Evolutionary conservation across 1,284 basidiomycete species (phyloP).

Genomic region (Microbotryum saponariae): DNA sequence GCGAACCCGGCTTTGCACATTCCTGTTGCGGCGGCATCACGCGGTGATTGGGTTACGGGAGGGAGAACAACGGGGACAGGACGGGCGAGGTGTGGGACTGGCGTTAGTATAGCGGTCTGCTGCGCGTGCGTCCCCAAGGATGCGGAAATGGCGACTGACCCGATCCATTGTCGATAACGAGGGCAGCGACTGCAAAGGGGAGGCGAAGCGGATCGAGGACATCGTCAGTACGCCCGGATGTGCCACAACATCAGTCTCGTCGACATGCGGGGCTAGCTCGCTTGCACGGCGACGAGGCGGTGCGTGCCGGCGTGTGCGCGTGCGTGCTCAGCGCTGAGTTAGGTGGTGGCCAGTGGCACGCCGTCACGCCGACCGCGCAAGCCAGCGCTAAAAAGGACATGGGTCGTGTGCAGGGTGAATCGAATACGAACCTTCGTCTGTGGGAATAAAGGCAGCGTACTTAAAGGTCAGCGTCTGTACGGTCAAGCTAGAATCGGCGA

Average conservation of each 20-base stretch:
- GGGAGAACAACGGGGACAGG: neutral
- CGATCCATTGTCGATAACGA: constrained; percentile 41
- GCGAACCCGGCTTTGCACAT: constrained; percentile 88
- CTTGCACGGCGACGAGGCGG: neutral
- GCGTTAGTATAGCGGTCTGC: neutral
- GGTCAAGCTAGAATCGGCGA: too few relatives aligned
- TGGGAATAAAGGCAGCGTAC: too few relatives aligned
- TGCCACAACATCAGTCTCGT: neutral
- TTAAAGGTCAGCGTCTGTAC: too few relatives aligned
- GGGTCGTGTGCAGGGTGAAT: too few relatives aligned
- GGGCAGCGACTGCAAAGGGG: constrained; percentile 36
- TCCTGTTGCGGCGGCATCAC: constrained; percentile 42
- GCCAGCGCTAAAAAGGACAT: neutral
- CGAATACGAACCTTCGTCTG: too few relatives aligned
- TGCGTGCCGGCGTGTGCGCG: neutral
- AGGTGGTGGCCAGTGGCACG: too few relatives aligned
- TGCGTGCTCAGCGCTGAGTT: too few relatives aligned
- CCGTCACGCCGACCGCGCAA: neutral
- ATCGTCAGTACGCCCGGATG: constrained; percentile 14
- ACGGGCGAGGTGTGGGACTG: neutral
- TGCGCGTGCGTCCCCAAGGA: neutral
- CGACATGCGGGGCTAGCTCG: neutral
- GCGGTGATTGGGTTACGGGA: constrained; percentile 40
- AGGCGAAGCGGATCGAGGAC: too few relatives aligned
- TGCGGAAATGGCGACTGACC: neutral